A percentile compares a stretch with the other conserved stretches of the same genome.
These are phyloP conservation scores for Malus fusca DNA, from an alignment of 306 rosid genomes.

Conservation along the genomic window DNA sequence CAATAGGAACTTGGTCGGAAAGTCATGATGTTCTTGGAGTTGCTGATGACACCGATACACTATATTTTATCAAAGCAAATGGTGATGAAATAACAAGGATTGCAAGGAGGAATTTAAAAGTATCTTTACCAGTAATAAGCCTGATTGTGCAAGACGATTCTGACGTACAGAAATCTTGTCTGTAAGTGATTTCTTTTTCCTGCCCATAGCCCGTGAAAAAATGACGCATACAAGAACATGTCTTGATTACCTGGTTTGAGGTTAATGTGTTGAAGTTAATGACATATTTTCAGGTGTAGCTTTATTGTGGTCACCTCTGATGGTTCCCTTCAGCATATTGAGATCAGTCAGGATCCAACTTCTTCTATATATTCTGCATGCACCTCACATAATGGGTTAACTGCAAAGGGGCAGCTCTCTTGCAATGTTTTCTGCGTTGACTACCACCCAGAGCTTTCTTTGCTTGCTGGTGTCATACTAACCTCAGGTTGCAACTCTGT, in stretches of 20 bases:
- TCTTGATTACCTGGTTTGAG: conserved; percentile 15
- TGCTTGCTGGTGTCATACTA: conserved; percentile 48
- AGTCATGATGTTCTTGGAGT: conserved; percentile 78
- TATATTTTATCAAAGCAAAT: conserved; percentile 66
- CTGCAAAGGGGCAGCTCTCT: conserved; percentile 28
- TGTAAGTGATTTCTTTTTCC: conserved; percentile 41
- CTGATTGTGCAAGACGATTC: conserved; percentile 42
- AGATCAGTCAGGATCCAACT: conserved; percentile 59
- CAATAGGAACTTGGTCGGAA: conserved; percentile 82
- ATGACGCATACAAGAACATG: background rate
- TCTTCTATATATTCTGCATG: conserved; percentile 34
- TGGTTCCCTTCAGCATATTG: conserved; percentile 72
- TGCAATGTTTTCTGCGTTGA: conserved; percentile 50
- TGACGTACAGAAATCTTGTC: conserved; percentile 36
- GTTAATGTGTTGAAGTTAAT: conserved; percentile 16
- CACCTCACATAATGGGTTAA: conserved; percentile 33
- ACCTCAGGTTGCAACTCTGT: conserved; percentile 43
- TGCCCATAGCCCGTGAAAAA: conserved; percentile 9
- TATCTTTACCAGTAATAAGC: conserved; percentile 53
- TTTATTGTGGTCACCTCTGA: conserved; percentile 63
- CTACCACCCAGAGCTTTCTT: conserved; percentile 48
- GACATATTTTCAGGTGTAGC: conserved; percentile 58
- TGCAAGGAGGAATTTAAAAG: conserved; percentile 50
- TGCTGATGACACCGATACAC: conserved; percentile 57
- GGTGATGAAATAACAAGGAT: conserved; percentile 71